Conservation (phyloP, 371 early-diverging fungal genomes). For the Lichtheimia ornata region DNA sequence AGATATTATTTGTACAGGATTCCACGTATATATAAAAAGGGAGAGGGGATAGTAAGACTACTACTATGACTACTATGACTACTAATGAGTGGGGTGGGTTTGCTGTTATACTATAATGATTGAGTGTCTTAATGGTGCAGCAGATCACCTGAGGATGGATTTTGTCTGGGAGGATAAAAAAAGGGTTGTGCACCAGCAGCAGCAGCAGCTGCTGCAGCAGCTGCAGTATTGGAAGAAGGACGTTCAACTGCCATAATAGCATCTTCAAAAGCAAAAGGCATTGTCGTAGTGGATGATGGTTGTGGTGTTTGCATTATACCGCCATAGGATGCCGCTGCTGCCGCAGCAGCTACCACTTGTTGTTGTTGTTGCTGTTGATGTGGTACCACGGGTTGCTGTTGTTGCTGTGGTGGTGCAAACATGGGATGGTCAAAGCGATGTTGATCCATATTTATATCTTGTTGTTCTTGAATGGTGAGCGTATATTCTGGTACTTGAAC, state of each 20-base stretch:
- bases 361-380: constrained; percentile 7
- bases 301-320: constrained; percentile 7
- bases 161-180: not conserved
- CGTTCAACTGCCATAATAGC: not conserved
- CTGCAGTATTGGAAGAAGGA: not conserved
- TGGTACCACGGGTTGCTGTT: constrained; percentile 5
- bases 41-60: not conserved
- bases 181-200: not conserved
- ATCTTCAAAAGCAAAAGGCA: not conserved
- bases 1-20: not conserved
- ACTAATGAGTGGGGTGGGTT: not conserved
- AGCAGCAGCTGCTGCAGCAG: no score
- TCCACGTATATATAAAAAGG: not conserved
- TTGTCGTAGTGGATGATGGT: not conserved
- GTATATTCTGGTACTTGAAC: constrained; percentile 2
- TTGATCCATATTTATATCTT: constrained; percentile 1
- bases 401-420: not conserved
- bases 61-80: not conserved
- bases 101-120: not conserved
- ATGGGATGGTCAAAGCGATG: not conserved
- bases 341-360: not conserved
- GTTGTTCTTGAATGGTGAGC: not conserved
- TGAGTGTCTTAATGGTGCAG: not conserved
- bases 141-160: not conserved
- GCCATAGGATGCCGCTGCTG: not conserved